Base-by-base conservation (phyloP, 2,329 filamentous ascomycete species). In the Epichloe elymi region DNA sequence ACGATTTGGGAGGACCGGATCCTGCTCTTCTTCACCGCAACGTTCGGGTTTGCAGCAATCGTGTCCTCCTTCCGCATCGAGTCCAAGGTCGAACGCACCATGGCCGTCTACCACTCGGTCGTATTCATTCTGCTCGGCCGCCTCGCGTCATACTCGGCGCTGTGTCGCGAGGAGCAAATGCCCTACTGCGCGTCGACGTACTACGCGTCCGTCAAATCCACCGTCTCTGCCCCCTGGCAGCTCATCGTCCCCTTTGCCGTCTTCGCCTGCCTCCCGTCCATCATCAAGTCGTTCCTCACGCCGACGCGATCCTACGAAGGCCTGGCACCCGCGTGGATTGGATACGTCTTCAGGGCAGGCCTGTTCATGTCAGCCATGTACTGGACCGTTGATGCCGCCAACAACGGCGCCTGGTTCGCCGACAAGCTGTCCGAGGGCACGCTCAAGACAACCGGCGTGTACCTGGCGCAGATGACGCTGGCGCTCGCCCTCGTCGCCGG, bases 1-100 rank as follows among this genome's bases (percentile, higher is more conserved):
- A 97, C 91, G 0, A 95, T 98, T 57, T 98, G 93, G 90, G 93
- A 98, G 70, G 93, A 98, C 62, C 86, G 88, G 14, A 96, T 96
- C 51, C 76, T 95, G 4, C 74, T 95, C 3, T 95, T 95, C 70
- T 91, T 97, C 70, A 79, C 96, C 53, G 81, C 82, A 2, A 93
- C 90, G 0, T 96, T 97, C 63, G 90, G 89, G 33, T 67, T 89
- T 6, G 74, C 84, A n/a, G 80, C 85, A 37, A 78, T 85, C 12
- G 67, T 88, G 12, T 82, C 85, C 2, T 90, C 90, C 0, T 76
- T 95, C 60, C 80, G 87, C 15, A 82, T 89, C 56, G 76, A 81
- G 48, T 74, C 77, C 37, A 70, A 76, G 23, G 70, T 76, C 3
- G 86, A 94, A 58, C 80, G 86, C 41, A 80, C 84, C 11, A 70